These are phyloP conservation scores for Marsdenia floribunda DNA, from an alignment of 257 asterid species.

Conservation along the genomic window DNA sequence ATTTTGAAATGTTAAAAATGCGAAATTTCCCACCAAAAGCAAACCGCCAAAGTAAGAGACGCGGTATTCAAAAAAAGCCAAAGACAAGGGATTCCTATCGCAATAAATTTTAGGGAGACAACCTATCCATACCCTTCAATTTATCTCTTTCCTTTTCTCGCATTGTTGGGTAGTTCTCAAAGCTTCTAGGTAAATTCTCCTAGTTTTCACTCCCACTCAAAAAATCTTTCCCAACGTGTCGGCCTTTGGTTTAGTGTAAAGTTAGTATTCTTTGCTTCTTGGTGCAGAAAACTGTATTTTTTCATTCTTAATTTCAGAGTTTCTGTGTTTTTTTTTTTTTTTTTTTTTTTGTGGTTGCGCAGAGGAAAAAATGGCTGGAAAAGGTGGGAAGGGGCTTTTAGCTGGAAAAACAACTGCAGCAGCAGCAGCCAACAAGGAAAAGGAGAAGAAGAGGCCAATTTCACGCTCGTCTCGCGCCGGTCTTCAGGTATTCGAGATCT, in stretches of 20 bases:
- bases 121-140: not conserved
- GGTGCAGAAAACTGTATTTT: not conserved
- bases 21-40: conserved; percentile 27
- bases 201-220: not conserved
- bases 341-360: not conserved
- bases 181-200: conserved; percentile 11
- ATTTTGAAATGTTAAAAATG: conserved; percentile 24
- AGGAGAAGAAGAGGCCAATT: conserved; percentile 73
- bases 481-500: conserved; percentile 51
- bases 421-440: conserved; percentile 70
- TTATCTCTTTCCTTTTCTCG: not conserved
- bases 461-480: conserved; percentile 95
- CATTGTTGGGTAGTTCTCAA: not conserved
- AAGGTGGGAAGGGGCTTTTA: conserved; percentile 93
- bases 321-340: not conserved
- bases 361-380: conserved; percentile 67
- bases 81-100: conserved; percentile 12
- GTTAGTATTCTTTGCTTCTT: not conserved
- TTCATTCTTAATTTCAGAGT: not conserved
- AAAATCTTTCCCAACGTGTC: not conserved
- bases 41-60: conserved; percentile 46
- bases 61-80: conserved; percentile 31
- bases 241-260: not conserved
- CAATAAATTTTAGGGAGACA: conserved; percentile 27
- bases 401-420: conserved; percentile 93